phyloP scores from a whole-genome alignment of 1,284 basidiomycete genomes.

The Ceratobasidium theobromae region DNA sequence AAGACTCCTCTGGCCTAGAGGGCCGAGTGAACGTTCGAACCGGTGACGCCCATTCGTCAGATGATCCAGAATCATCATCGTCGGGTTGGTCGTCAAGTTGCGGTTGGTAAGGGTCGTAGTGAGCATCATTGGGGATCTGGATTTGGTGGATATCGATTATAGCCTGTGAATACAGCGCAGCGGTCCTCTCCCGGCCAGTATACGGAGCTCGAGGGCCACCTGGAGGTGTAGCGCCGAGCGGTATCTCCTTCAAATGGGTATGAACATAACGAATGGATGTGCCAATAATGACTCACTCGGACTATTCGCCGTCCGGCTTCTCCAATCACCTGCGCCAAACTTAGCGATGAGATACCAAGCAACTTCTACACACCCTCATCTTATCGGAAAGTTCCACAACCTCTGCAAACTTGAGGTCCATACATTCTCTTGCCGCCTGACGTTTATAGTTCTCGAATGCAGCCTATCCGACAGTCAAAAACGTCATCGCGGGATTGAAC shows the following conservation, averaged over 20 bases:
- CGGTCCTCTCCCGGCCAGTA: constrained; percentile 53
- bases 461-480: constrained; percentile 3
- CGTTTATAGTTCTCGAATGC: constrained; percentile 82
- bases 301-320: constrained; percentile 79
- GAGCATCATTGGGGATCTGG: constrained; percentile 44
- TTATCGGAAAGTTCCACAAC: constrained; percentile 85
- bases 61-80: neutral
- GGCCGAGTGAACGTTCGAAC: no score
- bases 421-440: constrained; percentile 63
- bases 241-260: constrained; percentile 63
- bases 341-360: no score
- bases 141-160: constrained; percentile 61
- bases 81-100: neutral
- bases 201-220: constrained; percentile 80
- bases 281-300: constrained; percentile 51
- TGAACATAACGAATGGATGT: constrained; percentile 6
- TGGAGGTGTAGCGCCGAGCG: constrained; percentile 74
- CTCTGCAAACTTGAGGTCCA: constrained; percentile 87
- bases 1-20: no score
- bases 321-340: constrained; percentile 74
- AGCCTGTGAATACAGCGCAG: constrained; percentile 64
- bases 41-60: no score
- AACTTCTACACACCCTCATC: constrained; percentile 55
- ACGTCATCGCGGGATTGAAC: no score
- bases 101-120: neutral